A percentile compares a stretch with the other conserved stretches of the same genome.
phyloP scores from a whole-genome alignment of 2,329 filamentous ascomycete species.

The Colletotrichum lindemuthianum region DNA sequence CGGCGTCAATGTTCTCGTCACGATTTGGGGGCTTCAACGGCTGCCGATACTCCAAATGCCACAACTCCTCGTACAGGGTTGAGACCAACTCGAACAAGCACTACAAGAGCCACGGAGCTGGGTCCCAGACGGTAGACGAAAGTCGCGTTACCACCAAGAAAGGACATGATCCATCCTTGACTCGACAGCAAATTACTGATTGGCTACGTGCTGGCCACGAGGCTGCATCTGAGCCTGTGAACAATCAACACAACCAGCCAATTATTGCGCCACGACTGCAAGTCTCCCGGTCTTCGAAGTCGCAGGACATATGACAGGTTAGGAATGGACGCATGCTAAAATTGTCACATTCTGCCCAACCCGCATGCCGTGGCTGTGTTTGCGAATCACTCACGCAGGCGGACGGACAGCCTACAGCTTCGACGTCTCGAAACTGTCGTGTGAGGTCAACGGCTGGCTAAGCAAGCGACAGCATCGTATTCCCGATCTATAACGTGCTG shows the following conservation, averaged over 20 bases:
- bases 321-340: no score
- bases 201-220: constrained; percentile 4
- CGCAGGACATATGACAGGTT: no score
- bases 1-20: no score
- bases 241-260: constrained; percentile 24
- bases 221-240: constrained; percentile 5
- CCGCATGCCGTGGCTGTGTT: no score
- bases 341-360: no score
- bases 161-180: constrained; percentile 28
- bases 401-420: no score
- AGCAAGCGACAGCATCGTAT: no score
- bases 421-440: no score
- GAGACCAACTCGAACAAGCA: constrained; percentile 2
- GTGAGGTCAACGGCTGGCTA: no score
- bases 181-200: constrained; percentile 8
- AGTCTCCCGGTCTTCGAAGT: not conserved
- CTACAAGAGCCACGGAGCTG: constrained; percentile 19
- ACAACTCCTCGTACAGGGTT: constrained; percentile 12
- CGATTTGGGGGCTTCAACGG: no score
- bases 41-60: constrained; percentile 1
- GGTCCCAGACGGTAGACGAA: constrained; percentile 11
- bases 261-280: constrained; percentile 25
- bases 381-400: no score
- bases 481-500: no score
- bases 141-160: constrained; percentile 17